These are phyloP conservation scores for Rhizopogon hawkerae DNA, from an alignment of 1,284 basidiomycete species.

Conservation along the genomic window DNA sequence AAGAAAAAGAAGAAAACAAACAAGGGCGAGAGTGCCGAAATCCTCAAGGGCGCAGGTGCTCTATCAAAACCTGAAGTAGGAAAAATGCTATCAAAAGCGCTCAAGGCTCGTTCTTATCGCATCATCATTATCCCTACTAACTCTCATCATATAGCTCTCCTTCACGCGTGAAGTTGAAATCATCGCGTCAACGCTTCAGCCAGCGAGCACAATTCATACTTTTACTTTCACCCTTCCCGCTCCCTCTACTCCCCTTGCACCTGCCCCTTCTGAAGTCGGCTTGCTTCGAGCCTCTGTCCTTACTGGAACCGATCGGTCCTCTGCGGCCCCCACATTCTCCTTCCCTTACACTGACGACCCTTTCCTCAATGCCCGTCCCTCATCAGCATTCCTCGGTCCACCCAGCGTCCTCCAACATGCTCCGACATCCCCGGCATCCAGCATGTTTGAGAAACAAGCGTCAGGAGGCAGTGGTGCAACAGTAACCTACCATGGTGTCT, in stretches of 20 bases:
- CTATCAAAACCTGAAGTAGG: slow-evolving; percentile 76
- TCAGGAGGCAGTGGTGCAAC: slow-evolving; percentile 32
- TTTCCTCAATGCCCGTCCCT: slow-evolving; percentile 60
- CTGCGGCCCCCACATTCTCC: slow-evolving; percentile 51
- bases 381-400: slow-evolving; percentile 70
- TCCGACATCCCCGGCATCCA: slow-evolving; percentile 31
- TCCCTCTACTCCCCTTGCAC: slow-evolving; percentile 61
- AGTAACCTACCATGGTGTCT: slow-evolving; percentile 81
- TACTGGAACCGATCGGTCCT: slow-evolving; percentile 47
- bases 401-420: slow-evolving; percentile 46
- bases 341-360: slow-evolving; percentile 69
- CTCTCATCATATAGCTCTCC: slow-evolving; percentile 46
- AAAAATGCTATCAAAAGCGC: slow-evolving; percentile 82
- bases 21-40: slow-evolving; percentile 52
- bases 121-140: background rate
- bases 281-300: slow-evolving; percentile 65
- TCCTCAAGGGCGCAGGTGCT: slow-evolving; percentile 61
- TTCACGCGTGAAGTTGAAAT: slow-evolving; percentile 93
- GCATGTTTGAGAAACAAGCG: slow-evolving; percentile 32
- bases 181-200: slow-evolving; percentile 84
- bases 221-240: slow-evolving; percentile 82
- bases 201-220: slow-evolving; percentile 84
- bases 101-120: slow-evolving; percentile 54
- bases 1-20: slow-evolving; percentile 54
- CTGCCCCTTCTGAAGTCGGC: slow-evolving; percentile 50